Percentiles rank a stretch among this genome's conserved stretches.
Conservation (phyloP, 1,284 basidiomycete genomes). For the Fomes fomentarius region DNA sequence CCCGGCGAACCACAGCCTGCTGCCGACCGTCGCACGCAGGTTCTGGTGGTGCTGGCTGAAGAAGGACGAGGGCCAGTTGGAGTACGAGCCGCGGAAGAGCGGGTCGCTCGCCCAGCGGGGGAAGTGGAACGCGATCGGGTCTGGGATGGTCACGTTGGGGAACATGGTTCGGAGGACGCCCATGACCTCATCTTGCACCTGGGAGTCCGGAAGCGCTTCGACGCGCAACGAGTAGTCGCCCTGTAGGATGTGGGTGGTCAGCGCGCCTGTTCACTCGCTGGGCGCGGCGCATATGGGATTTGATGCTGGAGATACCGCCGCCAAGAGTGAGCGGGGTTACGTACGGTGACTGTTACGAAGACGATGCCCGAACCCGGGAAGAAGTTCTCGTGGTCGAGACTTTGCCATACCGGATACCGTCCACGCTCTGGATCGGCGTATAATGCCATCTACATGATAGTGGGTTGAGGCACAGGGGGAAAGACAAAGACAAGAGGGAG, state of each 20-base stretch:
- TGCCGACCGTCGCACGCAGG: constrained; percentile 53
- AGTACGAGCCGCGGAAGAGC: constrained; percentile 67
- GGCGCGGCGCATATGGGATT: too few relatives aligned
- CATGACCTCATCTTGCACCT: constrained; percentile 57
- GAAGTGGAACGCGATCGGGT: constrained; percentile 55
- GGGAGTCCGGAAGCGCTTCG: constrained; percentile 49
- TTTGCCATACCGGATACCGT: constrained; percentile 70
- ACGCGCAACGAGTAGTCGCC: constrained; percentile 61
- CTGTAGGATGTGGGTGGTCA: constrained; percentile 29
- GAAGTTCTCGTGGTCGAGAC: constrained; percentile 59
- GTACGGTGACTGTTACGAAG: constrained; percentile 66
- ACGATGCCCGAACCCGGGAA: constrained; percentile 63
- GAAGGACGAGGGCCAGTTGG: constrained; percentile 66
- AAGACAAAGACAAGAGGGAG: background rate
- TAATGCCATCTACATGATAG: constrained; percentile 48
- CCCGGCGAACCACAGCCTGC: constrained; percentile 62
- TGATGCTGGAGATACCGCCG: too few relatives aligned
- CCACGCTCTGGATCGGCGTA: constrained; percentile 67
- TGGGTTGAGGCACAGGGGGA: background rate
- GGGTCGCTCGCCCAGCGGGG: constrained; percentile 58
- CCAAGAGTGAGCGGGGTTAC: constrained; percentile 16
- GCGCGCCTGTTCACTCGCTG: too few relatives aligned
- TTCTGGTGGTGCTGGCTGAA: constrained; percentile 55
- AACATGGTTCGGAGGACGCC: constrained; percentile 59
- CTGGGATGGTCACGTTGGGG: constrained; percentile 52